These are phyloP conservation scores for Kwoniella bestiolae DNA, from an alignment of 768 basidiomycete genomes.

Conservation along the genomic window DNA sequence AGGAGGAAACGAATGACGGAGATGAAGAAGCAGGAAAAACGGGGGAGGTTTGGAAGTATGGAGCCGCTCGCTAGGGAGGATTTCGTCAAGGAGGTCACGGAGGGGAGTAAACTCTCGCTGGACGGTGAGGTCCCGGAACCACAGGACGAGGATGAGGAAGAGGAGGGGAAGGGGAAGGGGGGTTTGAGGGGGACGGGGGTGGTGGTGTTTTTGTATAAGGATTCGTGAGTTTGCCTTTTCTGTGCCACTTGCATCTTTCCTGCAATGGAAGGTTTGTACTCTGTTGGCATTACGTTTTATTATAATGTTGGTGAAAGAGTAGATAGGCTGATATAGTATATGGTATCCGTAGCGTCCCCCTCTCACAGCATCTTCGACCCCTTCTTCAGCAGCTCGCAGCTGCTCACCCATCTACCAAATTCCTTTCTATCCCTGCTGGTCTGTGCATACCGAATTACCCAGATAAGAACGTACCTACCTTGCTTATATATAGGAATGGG, in stretches of 20 bases:
- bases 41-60: conserved; percentile 74
- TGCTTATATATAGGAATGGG: conserved; percentile 91
- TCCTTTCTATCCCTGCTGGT: conserved; percentile 90
- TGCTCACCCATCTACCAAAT: conserved; percentile 89
- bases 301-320: too few species aligned
- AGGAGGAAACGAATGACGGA: conserved; percentile 69
- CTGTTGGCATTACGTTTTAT: too few species aligned
- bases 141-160: conserved; percentile 31
- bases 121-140: too few species aligned
- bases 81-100: conserved; percentile 93
- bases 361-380: conserved; percentile 73
- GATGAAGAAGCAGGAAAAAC: conserved; percentile 65
- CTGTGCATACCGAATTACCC: conserved; percentile 97
- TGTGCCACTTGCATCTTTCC: not conserved
- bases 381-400: conserved; percentile 74
- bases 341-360: conserved; percentile 66
- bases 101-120: conserved; percentile 74
- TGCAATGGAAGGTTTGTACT: too few species aligned
- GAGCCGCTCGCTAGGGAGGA: conserved; percentile 90
- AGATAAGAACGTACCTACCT: conserved; percentile 84
- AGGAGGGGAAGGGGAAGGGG: conserved; percentile 16
- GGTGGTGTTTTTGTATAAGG: conserved; percentile 92
- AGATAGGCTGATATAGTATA: not conserved
- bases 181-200: conserved; percentile 76
- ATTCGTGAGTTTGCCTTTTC: conserved; percentile 68